Conservation (phyloP, 2,329 filamentous ascomycete genomes). For the Microdochium paspali region DNA sequence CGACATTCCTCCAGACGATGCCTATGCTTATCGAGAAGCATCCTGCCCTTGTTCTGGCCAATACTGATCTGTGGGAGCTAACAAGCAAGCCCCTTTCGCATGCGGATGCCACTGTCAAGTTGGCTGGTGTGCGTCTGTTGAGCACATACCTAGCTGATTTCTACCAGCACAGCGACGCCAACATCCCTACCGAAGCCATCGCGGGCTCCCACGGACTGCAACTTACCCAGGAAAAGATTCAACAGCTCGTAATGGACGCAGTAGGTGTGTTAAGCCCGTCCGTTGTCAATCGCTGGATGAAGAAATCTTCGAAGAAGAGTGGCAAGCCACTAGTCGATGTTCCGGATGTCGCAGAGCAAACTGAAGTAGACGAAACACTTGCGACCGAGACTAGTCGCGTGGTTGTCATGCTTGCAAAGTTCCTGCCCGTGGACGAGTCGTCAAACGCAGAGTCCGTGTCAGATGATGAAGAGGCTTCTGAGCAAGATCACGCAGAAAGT, state of each 20-base stretch:
- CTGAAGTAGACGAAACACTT: conserved; percentile 57
- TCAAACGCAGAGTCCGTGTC: conserved; percentile 28
- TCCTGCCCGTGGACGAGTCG: conserved; percentile 36
- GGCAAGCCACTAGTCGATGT: conserved; percentile 3
- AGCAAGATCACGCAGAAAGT: conserved; percentile 28
- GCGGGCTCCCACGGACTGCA: conserved; percentile 61
- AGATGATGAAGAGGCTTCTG: conserved; percentile 34
- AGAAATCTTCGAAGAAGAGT: conserved; percentile 12
- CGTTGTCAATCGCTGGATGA: conserved; percentile 22
- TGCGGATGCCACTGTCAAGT: conserved; percentile 64
- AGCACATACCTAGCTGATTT: conserved; percentile 75
- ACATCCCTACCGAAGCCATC: conserved; percentile 40
- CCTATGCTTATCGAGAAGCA: conserved; percentile 58
- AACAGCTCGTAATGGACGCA: conserved; percentile 36
- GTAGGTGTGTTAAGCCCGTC: conserved; percentile 24
- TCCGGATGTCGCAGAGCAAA: conserved; percentile 2
- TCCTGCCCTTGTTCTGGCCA: conserved; percentile 54
- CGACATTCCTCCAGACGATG: conserved; percentile 62
- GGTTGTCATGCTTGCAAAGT: conserved; percentile 67
- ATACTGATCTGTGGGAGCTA: conserved; percentile 59
- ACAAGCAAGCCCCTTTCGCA: conserved; percentile 63
- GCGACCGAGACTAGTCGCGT: conserved; percentile 73
- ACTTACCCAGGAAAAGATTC: conserved; percentile 55
- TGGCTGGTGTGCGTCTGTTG: conserved; percentile 64
- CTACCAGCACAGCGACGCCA: conserved; percentile 50